Base-by-base conservation (phyloP, 768 basidiomycete species). In the Boletus coccyginus region DNA sequence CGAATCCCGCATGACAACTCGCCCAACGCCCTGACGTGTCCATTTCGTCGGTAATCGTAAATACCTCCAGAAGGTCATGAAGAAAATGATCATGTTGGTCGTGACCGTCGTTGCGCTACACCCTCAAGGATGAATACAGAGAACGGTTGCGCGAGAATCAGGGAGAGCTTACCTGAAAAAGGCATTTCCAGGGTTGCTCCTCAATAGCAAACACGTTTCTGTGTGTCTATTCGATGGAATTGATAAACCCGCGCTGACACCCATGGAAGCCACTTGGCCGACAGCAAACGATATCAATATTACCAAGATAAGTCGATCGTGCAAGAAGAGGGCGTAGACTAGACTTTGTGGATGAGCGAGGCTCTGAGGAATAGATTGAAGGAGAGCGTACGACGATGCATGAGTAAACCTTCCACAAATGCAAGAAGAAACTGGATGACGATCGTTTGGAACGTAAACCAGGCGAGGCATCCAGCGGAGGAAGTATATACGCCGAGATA, bases 51-150 rank as follows among this genome's bases (percentile, higher is more conserved):
- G 64, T 32, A 63, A 38, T 5, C 40, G 39, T 3, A 67, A 8
- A 42, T 48, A 69, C 41, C 55, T 56, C 61, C 55, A 66, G 29
- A 62, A 56, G 1, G 63, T 57, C 61, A 66, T 54, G 48, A 62
- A 55, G 19, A 60, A 52, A 38, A 69, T 48, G 0, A 59, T 1
- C 2, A 55, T 0, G 27, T 58, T 57, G 8, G 53, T 62, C 7
- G 55, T 55, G 58, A 66, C 55, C 5, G 59, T 69, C 36, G 65
- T 64, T 7, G 48, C 48, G 10, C 66, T 62, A 35, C 17, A 17
- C 7, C 21, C 31, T 27, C 7, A 3, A 43, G 43, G 4, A 32
- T 52, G 4, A 59, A 44, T 16, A 19, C 38, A n/a, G 1, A 36
- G 14, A 13, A 32, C 35, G 14, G 3, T 33, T 12, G 8, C n/a